Base-by-base conservation (phyloP, 108 stramenopile genomes). In the Seminavis robusta region DNA sequence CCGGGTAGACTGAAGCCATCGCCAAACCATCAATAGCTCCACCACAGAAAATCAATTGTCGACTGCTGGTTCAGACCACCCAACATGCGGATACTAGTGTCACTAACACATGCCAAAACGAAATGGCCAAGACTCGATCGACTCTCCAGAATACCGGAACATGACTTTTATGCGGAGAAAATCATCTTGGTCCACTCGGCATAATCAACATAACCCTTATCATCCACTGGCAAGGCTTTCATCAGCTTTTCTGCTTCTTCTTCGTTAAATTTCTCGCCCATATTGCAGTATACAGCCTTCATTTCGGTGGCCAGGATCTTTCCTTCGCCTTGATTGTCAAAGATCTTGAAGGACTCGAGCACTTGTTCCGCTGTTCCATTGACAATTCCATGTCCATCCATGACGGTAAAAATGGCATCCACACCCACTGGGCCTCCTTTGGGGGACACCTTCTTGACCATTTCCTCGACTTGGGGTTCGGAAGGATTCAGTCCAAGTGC, bases 311-410 rank as follows among this genome's bases (percentile, higher is more conserved):
- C 50, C 15, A 38, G 40, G 29, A 61, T 61, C 29, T 16, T 20
- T 0, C 59, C 59, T 16, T 61, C 50, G 36, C 31, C 59, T 50
- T 61, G 48, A 47, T 61, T 61, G 47, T 61, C 59, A 19, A 61
- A 61, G 21, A 61, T 32, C 48, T 61, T 61, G 59, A 61, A 61
- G 23, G 59, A 61, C 21, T 44, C 47, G 5, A 36, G 37, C 11
- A 61, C 40, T 37, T 48, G 27, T 21, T 61, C 19, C 17, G 25
- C 48, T 47, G 27, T 61, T 49, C 47, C 33, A 32, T 11, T 17
- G 38, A 21, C 31, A 40, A 24, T 50, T 48, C 59, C 59, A 61
- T 50, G 38, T 27, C 59, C 48, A 50, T 39, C 50, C 48, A 24
- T 21, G 16, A 19, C 37, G 0, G 46, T 41, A 61, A n/a, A 16